phyloP scores from a whole-genome alignment of 2,329 filamentous ascomycete species.

The Fusarium kyushuense region DNA sequence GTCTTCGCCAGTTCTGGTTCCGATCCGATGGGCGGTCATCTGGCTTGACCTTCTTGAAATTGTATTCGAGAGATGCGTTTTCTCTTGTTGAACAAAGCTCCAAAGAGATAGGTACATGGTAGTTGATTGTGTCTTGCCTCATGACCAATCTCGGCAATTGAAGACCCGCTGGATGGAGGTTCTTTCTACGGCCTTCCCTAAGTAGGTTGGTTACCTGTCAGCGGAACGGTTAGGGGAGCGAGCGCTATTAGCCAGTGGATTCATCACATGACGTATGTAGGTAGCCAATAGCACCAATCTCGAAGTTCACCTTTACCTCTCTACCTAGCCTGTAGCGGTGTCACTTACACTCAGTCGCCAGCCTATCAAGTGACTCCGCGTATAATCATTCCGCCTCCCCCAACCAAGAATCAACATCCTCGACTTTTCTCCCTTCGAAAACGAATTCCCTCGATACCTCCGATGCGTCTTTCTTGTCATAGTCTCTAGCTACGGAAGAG shows the following conservation, averaged over 20 bases:
- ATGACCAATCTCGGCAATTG: neutral
- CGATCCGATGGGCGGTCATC: neutral
- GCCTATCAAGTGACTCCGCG: conserved; percentile 42
- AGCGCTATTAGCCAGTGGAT: conserved; percentile 32
- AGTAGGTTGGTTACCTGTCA: neutral
- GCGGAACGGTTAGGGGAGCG: conserved; percentile 22
- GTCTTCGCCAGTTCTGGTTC: neutral
- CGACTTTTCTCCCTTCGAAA: conserved; percentile 24
- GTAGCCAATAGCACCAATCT: conserved; percentile 15
- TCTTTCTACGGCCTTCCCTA: neutral
- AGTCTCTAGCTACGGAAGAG: conserved; percentile 34
- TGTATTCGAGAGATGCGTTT: neutral
- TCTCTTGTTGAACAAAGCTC: neutral
- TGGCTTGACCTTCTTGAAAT: neutral
- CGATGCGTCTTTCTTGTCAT: conserved; percentile 34
- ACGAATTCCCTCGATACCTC: conserved; percentile 8
- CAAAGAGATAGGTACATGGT: neutral
- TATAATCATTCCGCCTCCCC: conserved; percentile 37
- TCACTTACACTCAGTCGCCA: conserved; percentile 39
- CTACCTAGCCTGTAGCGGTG: conserved; percentile 30
- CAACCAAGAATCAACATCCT: conserved; percentile 28
- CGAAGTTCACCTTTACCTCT: neutral
- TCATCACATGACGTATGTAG: conserved; percentile 45
- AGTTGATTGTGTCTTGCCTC: neutral
- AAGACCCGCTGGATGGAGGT: conserved; percentile 19